These are phyloP conservation scores for Cystobasidiaceae sp. DNA, from an alignment of 1,284 basidiomycete species.

Conservation along the genomic window DNA sequence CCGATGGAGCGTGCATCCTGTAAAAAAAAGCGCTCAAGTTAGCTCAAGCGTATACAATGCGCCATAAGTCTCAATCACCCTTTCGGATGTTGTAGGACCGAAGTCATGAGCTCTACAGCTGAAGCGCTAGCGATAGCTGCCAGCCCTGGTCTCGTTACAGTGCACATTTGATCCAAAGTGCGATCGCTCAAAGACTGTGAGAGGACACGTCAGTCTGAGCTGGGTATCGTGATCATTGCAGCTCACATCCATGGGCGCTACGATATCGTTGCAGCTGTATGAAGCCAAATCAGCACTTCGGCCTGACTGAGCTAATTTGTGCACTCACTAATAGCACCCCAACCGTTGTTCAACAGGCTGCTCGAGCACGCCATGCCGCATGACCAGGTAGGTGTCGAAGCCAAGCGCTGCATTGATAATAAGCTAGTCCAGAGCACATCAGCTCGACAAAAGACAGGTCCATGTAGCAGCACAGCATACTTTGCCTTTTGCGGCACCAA, in stretches of 20 bases:
- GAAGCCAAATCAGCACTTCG: not conserved
- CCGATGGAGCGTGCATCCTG: slow-evolving; percentile 55
- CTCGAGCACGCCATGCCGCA: slow-evolving; percentile 76
- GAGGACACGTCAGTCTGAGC: not conserved
- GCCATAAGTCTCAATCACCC: slow-evolving; percentile 55
- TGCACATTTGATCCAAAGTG: slow-evolving; percentile 98
- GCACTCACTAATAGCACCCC: slow-evolving; percentile 79
- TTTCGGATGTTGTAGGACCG: slow-evolving; percentile 80
- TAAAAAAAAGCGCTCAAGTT: slow-evolving; percentile 49
- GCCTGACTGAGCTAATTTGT: too few relatives aligned
- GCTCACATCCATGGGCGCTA: slow-evolving; percentile 83
- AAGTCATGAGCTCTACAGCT: slow-evolving; percentile 86
- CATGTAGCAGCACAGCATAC: slow-evolving; percentile 50
- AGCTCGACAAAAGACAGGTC: not conserved
- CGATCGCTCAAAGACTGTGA: slow-evolving; percentile 80
- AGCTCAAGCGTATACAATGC: not conserved
- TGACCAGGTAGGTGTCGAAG: slow-evolving; percentile 95
- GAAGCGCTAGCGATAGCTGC: slow-evolving; percentile 86
- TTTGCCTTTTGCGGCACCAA: slow-evolving; percentile 78
- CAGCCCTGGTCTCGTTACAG: slow-evolving; percentile 91
- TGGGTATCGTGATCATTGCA: not conserved
- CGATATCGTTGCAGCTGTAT: slow-evolving; percentile 79
- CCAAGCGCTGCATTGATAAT: slow-evolving; percentile 93
- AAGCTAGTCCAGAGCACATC: slow-evolving; percentile 53
- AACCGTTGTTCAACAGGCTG: slow-evolving; percentile 47